Conservation (phyloP, 495 filamentous ascomycete species). For the Hypoxylon perforatum region DNA sequence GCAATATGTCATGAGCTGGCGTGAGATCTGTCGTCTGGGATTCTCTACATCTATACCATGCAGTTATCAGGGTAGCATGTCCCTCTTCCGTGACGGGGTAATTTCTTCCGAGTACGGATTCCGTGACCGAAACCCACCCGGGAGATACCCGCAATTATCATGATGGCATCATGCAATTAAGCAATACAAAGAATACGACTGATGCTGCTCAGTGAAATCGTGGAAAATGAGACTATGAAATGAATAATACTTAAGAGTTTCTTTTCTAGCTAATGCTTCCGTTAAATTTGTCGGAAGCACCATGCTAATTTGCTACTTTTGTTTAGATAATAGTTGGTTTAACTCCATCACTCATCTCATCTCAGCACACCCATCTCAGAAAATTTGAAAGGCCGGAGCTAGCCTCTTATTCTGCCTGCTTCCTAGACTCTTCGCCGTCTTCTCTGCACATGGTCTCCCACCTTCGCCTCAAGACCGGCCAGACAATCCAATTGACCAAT, state of each 20-base stretch:
- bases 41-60: conserved; percentile 2
- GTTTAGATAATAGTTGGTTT: too few species aligned
- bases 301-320: too few species aligned
- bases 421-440: conserved; percentile 27
- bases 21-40: conserved; percentile 2
- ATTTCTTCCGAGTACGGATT: conserved; percentile 8
- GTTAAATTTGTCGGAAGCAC: too few species aligned
- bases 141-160: background rate
- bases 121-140: conserved; percentile 13
- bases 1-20: conserved; percentile 5
- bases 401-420: background rate
- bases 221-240: too few species aligned
- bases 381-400: background rate
- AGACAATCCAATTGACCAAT: conserved; percentile 33
- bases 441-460: conserved; percentile 38
- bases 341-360: too few species aligned
- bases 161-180: background rate
- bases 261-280: too few species aligned
- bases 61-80: background rate
- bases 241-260: too few species aligned
- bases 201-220: too few species aligned
- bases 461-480: conserved; percentile 31
- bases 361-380: too few species aligned
- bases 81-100: conserved; percentile 3
- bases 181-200: background rate